These are phyloP conservation scores for Chalciporus piperatus DNA, from an alignment of 768 basidiomycete genomes.

Conservation along the genomic window DNA sequence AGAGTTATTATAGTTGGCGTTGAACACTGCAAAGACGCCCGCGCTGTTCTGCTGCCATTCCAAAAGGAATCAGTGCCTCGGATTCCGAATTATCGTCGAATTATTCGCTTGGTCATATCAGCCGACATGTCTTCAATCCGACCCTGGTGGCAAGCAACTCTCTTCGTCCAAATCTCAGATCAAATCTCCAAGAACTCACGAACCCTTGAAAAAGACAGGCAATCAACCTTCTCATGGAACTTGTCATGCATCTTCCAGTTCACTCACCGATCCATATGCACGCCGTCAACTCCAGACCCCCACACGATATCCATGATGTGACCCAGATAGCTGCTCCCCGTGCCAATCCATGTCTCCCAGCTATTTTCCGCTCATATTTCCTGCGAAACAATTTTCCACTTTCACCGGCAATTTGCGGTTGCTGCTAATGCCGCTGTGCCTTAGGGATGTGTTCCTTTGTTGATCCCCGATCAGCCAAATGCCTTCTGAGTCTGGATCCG, in stretches of 20 bases:
- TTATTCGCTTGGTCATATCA: constrained; percentile 44
- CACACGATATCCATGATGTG: background rate
- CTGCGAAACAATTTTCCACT: constrained; percentile 1
- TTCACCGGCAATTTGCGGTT: constrained; percentile 29
- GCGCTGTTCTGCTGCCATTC: constrained; percentile 11
- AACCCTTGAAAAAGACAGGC: constrained; percentile 14
- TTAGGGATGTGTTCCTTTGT: constrained; percentile 37
- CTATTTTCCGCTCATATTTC: background rate
- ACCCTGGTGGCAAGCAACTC: constrained; percentile 36
- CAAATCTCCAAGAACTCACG: constrained; percentile 30
- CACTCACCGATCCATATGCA: background rate
- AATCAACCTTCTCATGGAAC: constrained; percentile 18
- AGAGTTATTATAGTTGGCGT: constrained; percentile 35
- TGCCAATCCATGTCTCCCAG: background rate
- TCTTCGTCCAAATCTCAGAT: constrained; percentile 28
- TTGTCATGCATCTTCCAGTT: background rate
- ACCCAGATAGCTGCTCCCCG: background rate
- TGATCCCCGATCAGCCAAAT: constrained; percentile 63
- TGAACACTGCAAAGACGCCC: constrained; percentile 28
- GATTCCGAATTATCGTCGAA: constrained; percentile 53
- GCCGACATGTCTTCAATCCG: constrained; percentile 33
- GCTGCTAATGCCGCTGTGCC: constrained; percentile 29
- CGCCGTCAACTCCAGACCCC: constrained; percentile 2
- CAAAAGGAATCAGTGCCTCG: constrained; percentile 28
- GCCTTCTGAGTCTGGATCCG: constrained; percentile 35